These are phyloP conservation scores for Entomortierella chlamydospora DNA, from an alignment of 192 early-diverging fungal genomes.

Conservation along the genomic window DNA sequence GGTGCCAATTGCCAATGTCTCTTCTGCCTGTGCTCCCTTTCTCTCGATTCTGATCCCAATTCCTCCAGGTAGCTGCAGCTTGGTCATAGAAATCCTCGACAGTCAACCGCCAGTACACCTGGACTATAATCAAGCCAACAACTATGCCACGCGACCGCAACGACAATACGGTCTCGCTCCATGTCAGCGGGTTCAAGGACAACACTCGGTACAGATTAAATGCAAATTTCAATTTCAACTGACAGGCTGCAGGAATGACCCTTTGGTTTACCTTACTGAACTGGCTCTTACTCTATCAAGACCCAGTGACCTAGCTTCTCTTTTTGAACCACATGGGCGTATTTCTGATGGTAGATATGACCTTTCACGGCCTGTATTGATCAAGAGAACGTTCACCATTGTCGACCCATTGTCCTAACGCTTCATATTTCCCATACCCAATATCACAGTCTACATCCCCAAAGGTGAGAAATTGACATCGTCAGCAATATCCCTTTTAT, in stretches of 20 bases:
- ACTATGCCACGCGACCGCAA: conserved; percentile 49
- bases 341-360: conserved; percentile 39
- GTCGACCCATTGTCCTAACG: not conserved
- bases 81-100: not conserved
- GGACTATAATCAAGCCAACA: not conserved
- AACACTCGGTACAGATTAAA: conserved; percentile 34
- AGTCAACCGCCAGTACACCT: no score
- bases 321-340: conserved; percentile 41
- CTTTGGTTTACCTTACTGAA: not conserved
- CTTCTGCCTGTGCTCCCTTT: no score
- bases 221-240: not conserved
- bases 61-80: no score
- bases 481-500: not conserved
- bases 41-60: no score
- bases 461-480: conserved; percentile 35
- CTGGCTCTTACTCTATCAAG: not conserved
- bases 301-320: conserved; percentile 44
- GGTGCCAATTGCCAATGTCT: no score
- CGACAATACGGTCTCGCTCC: conserved; percentile 42
- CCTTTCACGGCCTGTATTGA: not conserved
- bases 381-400: not conserved
- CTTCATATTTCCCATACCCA: no score
- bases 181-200: conserved; percentile 53
- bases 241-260: not conserved
- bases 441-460: conserved; percentile 43